phyloP scores from a whole-genome alignment of 805 yeast genomes.

The Nematodospora valgi region DNA sequence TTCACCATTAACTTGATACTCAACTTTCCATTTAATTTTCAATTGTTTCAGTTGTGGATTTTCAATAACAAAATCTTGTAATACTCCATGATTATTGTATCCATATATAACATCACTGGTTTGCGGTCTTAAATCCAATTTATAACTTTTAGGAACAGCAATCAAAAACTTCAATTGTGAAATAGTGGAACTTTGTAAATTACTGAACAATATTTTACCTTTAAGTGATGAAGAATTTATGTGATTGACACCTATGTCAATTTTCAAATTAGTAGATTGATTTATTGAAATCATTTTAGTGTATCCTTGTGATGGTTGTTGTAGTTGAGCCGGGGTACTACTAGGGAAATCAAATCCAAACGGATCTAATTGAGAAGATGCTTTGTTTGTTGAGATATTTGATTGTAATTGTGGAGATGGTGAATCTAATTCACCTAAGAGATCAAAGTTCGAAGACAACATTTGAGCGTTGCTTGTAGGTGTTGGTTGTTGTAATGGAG shows the following conservation, averaged over 20 bases:
- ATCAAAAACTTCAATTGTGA: slow-evolving; percentile 54
- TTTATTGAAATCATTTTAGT: slow-evolving; percentile 28
- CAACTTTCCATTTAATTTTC: slow-evolving; percentile 75
- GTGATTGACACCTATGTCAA: slow-evolving; percentile 43
- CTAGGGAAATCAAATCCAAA: slow-evolving; percentile 38
- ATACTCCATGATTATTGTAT: slow-evolving; percentile 45
- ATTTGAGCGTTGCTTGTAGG: slow-evolving; percentile 5
- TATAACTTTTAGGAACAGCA: slow-evolving; percentile 68
- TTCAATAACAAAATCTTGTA: slow-evolving; percentile 47
- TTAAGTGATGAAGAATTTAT: slow-evolving; percentile 32
- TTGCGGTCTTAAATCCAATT: slow-evolving; percentile 59
- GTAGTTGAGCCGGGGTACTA: slow-evolving; percentile 27
- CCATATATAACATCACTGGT: slow-evolving; percentile 51
- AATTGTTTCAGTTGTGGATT: slow-evolving; percentile 35
- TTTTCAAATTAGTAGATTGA: slow-evolving; percentile 45
- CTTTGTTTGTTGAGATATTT: slow-evolving; percentile 10
- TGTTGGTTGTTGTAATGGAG: slow-evolving; percentile 11
- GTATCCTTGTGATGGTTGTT: slow-evolving; percentile 15
- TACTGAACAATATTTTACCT: slow-evolving; percentile 52
- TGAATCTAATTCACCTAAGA: slow-evolving; percentile 36
- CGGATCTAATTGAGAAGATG: slow-evolving; percentile 30
- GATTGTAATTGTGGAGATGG: slow-evolving; percentile 39
- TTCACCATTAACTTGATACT: slow-evolving; percentile 48
- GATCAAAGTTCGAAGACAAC: slow-evolving; percentile 16
- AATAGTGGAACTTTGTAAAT: slow-evolving; percentile 42